Conservation (phyloP, 345 rosid genomes). For the Rubroshorea leprosula region DNA sequence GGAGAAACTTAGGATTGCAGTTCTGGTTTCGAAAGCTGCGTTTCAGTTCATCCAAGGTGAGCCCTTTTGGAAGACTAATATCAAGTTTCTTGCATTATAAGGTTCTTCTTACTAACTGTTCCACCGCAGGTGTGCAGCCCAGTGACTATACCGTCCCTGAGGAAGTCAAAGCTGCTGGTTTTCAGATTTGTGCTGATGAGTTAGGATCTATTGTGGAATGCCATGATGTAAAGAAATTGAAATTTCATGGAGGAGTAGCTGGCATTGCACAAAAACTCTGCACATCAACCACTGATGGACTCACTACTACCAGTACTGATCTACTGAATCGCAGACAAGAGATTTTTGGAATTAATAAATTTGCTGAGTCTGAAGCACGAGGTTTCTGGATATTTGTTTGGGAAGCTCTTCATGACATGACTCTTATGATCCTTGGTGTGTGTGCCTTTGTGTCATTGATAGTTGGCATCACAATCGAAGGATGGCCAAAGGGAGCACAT, state of each 20-base stretch:
- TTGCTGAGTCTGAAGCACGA: constrained; percentile 61
- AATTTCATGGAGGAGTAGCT: constrained; percentile 66
- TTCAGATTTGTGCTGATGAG: constrained; percentile 84
- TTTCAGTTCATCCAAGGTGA: constrained; percentile 74
- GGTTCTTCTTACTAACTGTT: not conserved
- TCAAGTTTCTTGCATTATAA: too few relatives aligned
- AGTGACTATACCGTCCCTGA: constrained; percentile 71
- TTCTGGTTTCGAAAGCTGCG: constrained; percentile 89
- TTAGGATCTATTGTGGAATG: constrained; percentile 81
- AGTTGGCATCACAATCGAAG: constrained; percentile 66
- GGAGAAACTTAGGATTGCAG: constrained; percentile 83
- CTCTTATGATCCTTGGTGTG: constrained; percentile 59
- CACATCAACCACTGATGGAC: constrained; percentile 54
- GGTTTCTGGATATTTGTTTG: constrained; percentile 80
- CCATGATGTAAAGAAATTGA: constrained; percentile 71
- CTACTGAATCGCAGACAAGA: constrained; percentile 39
- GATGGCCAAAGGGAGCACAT: constrained; percentile 72
- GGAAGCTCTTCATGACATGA: constrained; percentile 66
- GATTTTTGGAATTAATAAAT: constrained; percentile 76
- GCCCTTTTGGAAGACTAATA: constrained; percentile 12
- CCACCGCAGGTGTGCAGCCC: constrained; percentile 41
- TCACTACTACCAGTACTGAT: constrained; percentile 44
- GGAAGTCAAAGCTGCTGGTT: constrained; percentile 69
- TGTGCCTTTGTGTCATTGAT: constrained; percentile 59
- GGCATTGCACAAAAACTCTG: constrained; percentile 57